Evolutionary conservation across 805 yeast species (phyloP), one percentile per base, ranked within the genome.

Genomic region (Wickerhamomyces chambardii): DNA sequence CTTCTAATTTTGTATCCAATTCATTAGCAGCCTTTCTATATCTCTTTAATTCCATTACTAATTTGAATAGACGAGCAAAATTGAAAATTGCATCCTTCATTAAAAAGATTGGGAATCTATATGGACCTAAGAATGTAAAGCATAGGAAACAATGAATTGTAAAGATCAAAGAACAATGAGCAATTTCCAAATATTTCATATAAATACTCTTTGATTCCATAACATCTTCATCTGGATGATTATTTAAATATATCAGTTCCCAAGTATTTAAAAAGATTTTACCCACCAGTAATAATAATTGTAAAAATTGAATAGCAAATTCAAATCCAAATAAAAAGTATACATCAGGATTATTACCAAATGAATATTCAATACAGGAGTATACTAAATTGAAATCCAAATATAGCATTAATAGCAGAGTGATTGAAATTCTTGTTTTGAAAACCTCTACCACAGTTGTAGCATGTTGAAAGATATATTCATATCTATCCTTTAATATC

Each of bases 271-370:
- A 57, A 6, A 58, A 41, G 35, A 66, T 63, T 47, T 75, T 73
- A 26, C 68, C 58, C 12, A 64, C 50, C 33, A 66, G 58, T 7
- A 70, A 60, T 14, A 75, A 45, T 18, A 74, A 52, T 31, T 75
- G 78, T 24, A 80, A 64, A 17, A 73, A 69, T 40, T 80, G 62
- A 38, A 84, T 61, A 3, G 82, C 78, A 49, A 80, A 79, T 48
- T 84, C 92, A 52, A 84, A 78, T 1, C 87, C 89, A 53, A 84
- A 78, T 35, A 80, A 65, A 29, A 83, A 59, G 45, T 75, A 75
- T 4, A 74, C 66, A 31, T 75, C 70, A 15, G 84, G 75, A 36
- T 63, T 66, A 42, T 40, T 45, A 2, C 48, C 47, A 39, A 51
- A 48, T 6, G 55, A 51, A 39, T 50, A 55, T 17, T 73, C 72